Conservation (phyloP, 441 rosid genomes). For the Cnidoscolus chayamansa region DNA sequence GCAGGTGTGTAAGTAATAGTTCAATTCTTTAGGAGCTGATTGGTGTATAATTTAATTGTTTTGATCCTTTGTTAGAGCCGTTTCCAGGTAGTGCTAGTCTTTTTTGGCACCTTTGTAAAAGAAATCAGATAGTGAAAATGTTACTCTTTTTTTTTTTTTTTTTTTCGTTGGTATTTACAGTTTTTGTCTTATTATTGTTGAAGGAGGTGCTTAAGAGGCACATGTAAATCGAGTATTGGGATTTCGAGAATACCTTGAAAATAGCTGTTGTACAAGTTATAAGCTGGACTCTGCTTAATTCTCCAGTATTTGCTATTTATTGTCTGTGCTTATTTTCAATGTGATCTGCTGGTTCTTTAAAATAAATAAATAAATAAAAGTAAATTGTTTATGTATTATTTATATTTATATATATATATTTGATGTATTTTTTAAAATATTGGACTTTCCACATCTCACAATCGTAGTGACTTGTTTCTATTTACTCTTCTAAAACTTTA, state of each 20-base stretch:
- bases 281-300: background rate
- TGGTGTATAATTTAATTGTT: slow-evolving; percentile 28
- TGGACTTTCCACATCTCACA: no score
- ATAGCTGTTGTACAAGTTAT: background rate
- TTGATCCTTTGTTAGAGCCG: slow-evolving; percentile 20
- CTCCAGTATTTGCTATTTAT: background rate
- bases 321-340: background rate
- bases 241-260: slow-evolving; percentile 4
- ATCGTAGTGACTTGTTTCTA: no score
- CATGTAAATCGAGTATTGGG: slow-evolving; percentile 17
- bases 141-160: background rate
- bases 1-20: slow-evolving; percentile 25
- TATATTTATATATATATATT: no score
- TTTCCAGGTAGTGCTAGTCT: slow-evolving; percentile 4
- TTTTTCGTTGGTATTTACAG: slow-evolving; percentile 5
- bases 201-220: slow-evolving; percentile 11
- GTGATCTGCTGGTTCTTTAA: background rate
- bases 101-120: slow-evolving; percentile 26
- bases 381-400: no score
- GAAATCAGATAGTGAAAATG: slow-evolving; percentile 29
- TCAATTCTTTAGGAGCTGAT: slow-evolving; percentile 15
- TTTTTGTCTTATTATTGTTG: background rate
- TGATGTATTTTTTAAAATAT: no score
- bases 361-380: no score
- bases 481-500: no score